Conservation (phyloP, 257 asterid species). For the Penstemon eatonii region DNA sequence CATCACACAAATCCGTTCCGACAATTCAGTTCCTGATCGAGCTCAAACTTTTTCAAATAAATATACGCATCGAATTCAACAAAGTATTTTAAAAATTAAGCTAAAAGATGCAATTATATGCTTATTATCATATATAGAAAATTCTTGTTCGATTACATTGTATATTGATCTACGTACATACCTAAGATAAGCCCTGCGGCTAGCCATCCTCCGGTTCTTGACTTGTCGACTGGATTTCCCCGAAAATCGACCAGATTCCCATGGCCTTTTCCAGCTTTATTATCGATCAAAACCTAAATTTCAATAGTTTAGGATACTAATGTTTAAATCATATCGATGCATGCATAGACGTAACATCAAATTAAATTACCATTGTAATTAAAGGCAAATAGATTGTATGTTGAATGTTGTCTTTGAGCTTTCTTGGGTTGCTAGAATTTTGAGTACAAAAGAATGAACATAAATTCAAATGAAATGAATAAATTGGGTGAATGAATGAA, state of each 20-base stretch:
- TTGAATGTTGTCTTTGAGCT: neutral
- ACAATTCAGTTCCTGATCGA: slow-evolving; percentile 68
- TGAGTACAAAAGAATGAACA: neutral
- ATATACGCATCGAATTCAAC: neutral
- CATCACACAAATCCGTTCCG: slow-evolving; percentile 85
- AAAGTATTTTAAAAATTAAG: neutral
- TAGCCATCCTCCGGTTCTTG: slow-evolving; percentile 84
- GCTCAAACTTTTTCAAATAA: neutral
- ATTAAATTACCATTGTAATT: neutral
- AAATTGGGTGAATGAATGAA: neutral
- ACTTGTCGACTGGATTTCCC: slow-evolving; percentile 71
- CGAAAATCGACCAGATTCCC: slow-evolving; percentile 58
- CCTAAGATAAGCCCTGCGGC: slow-evolving; percentile 91
- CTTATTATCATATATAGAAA: neutral
- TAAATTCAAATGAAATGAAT: neutral
- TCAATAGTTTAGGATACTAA: neutral
- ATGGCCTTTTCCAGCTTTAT: slow-evolving; percentile 40
- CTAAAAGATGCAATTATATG: no score
- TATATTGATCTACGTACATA: neutral
- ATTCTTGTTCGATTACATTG: neutral
- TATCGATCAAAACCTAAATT: slow-evolving; percentile 54
- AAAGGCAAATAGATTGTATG: slow-evolving; percentile 11
- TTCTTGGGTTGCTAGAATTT: neutral
- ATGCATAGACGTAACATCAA: neutral
- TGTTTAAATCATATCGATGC: neutral